Evolutionary conservation across 257 asterid species (phyloP).

Genomic region (Scutellaria galericulata): DNA sequence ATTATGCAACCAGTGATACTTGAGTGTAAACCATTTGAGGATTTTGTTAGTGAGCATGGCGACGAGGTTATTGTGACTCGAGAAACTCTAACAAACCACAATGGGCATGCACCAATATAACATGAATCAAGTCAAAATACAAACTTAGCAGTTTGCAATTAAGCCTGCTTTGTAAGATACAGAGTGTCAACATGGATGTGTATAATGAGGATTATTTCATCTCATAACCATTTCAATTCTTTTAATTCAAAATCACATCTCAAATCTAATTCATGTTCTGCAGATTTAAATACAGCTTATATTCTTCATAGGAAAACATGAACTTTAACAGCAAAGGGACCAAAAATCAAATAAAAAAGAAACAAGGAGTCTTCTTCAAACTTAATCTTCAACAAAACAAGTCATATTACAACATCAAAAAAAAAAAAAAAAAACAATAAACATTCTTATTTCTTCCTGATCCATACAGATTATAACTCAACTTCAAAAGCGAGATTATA

Average conservation of each 20-base stretch:
- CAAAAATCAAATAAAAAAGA: slow-evolving; percentile 26
- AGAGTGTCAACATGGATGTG: not conserved
- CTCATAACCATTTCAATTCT: not conserved
- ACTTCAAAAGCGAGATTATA: no score
- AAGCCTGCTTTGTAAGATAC: not conserved
- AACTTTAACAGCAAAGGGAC: slow-evolving; percentile 15
- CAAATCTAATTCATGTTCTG: slow-evolving; percentile 10
- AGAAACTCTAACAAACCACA: not conserved
- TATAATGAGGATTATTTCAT: not conserved
- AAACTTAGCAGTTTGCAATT: not conserved
- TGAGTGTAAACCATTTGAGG: not conserved
- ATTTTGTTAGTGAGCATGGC: not conserved
- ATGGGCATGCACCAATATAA: not conserved
- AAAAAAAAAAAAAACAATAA: not conserved
- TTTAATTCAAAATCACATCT: not conserved
- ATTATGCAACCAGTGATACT: not conserved
- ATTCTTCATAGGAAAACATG: slow-evolving; percentile 23
- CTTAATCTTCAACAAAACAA: slow-evolving; percentile 32
- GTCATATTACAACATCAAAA: slow-evolving; percentile 5
- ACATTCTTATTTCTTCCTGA: not conserved
- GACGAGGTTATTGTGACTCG: not conserved
- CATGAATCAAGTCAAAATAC: not conserved
- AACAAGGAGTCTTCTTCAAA: slow-evolving; percentile 26
- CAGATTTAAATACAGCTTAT: slow-evolving; percentile 1
- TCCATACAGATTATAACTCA: no score